A percentile compares a stretch with the other conserved stretches of the same genome.
These are phyloP conservation scores for Neonothopanus nambi DNA, from an alignment of 1,284 basidiomycete genomes.

Conservation along the genomic window DNA sequence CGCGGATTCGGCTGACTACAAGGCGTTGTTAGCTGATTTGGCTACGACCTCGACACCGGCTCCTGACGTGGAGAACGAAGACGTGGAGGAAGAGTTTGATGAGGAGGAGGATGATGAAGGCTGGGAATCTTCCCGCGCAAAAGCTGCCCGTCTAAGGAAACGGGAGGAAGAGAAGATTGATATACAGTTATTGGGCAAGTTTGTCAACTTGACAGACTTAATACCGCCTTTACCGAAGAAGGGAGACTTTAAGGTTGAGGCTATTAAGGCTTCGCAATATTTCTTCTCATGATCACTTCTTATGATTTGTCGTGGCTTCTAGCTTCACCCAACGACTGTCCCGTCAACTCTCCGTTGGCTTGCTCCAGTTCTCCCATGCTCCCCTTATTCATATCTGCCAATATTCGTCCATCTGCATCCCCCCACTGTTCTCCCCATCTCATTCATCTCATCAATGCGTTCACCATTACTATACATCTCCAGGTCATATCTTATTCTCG, in stretches of 20 bases:
- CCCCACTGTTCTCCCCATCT: background rate
- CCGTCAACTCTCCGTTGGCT: no score
- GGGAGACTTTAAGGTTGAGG: conserved; percentile 86
- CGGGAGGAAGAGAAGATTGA: conserved; percentile 27
- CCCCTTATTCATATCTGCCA: no score
- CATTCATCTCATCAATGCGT: background rate
- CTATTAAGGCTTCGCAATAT: conserved; percentile 82
- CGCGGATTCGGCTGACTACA: conserved; percentile 23
- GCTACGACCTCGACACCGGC: conserved; percentile 4
- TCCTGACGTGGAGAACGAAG: conserved; percentile 8
- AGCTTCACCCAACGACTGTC: no score
- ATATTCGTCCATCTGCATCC: no score
- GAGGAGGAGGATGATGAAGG: conserved; percentile 25
- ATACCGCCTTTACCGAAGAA: conserved; percentile 85
- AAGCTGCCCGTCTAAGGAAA: conserved; percentile 21
- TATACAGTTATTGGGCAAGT: conserved; percentile 52
- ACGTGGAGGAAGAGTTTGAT: conserved; percentile 20
- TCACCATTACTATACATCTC: conserved; percentile 1
- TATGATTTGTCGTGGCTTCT: no score
- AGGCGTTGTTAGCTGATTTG: conserved; percentile 24
- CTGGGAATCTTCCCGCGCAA: conserved; percentile 22
- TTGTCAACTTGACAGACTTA: conserved; percentile 76
- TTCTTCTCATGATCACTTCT: conserved; percentile 77
- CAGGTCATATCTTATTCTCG: conserved; percentile 9
- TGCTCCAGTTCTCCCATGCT: no score